Conservation (phyloP, 352 stramenopile genomes). For the Aphanomyces stellatus region DNA sequence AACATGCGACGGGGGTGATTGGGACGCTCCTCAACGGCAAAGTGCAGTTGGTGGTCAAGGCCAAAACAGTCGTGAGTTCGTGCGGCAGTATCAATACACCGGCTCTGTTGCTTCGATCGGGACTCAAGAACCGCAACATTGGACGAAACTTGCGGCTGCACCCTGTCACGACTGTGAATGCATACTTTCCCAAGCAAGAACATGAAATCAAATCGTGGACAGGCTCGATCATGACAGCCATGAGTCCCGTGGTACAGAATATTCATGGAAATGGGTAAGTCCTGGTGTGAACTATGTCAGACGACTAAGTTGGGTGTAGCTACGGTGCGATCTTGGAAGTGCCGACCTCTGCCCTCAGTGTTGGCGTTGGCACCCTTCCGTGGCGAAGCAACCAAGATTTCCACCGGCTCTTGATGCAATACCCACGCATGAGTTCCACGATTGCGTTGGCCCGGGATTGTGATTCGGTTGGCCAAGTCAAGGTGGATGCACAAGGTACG, state of each 20-base stretch:
- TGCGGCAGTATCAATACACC: constrained; percentile 24
- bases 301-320: background rate
- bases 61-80: constrained; percentile 19
- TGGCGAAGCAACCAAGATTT: constrained; percentile 3
- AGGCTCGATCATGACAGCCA: constrained; percentile 24
- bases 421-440: background rate
- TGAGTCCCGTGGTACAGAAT: constrained; percentile 22
- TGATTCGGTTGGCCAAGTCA: background rate
- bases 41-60: background rate
- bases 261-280: constrained; percentile 16
- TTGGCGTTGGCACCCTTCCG: background rate
- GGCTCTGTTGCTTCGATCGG: constrained; percentile 22
- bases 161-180: constrained; percentile 18
- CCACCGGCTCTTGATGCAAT: background rate
- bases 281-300: background rate
- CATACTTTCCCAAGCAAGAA: constrained; percentile 13
- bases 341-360: constrained; percentile 13
- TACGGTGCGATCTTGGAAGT: constrained; percentile 27
- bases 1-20: background rate
- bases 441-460: background rate
- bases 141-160: constrained; percentile 24
- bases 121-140: constrained; percentile 25
- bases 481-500: background rate
- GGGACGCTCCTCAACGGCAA: background rate
- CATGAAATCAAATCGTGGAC: constrained; percentile 15